Evolutionary conservation across 1,139 yeast species (phyloP), one percentile per base, ranked within the genome.

Genomic region (Dujonia santamariae): DNA sequence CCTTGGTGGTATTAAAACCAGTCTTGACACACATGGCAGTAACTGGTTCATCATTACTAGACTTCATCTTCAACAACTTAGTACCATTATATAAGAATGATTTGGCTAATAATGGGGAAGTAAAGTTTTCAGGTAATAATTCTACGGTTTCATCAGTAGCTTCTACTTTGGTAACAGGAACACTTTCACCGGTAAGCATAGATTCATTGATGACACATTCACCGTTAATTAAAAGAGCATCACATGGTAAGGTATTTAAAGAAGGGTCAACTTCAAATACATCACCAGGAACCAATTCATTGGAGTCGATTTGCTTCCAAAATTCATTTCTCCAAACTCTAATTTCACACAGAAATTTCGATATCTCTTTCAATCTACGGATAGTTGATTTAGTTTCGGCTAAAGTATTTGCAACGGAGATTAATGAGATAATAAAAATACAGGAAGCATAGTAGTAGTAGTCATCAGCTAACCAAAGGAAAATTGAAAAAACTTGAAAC

Each of bases 111-210:
- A 68, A 63, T 15, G 83, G 74, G 4, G 88, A 75, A n/a, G 85
- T 75, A 47, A 77, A 75, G 48, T 75, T 81, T 30, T 65, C 67
- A 15, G 75, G 69, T 28, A 87, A 58, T 13, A 65, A 66, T 20
- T 63, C 63, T 28, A 87, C 73, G 0, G 81, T 72, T 14, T 79
- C 87, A 19, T 73, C 74, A 0, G 74, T 64, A 2, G 95, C 88
- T 3, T 84, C 73, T 4, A 68, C 44, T 54, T 92, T 92, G 0
- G 96, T 77, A 2, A 92, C 96, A 0, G 99, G 98, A 1, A 92
- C 97, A 38, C 97, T 87, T 56, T 92, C 99, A 26, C 99, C 99
- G 0, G 97, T 92, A 21, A 90, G 72, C 95, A 90, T 90, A 8
- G 96, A 85, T 54, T 90, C 97, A 56, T 92, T 92, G 13, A 90